These are phyloP conservation scores for Cordyceps fumosorosea DNA, from an alignment of 2,329 filamentous ascomycete genomes.

Conservation along the genomic window DNA sequence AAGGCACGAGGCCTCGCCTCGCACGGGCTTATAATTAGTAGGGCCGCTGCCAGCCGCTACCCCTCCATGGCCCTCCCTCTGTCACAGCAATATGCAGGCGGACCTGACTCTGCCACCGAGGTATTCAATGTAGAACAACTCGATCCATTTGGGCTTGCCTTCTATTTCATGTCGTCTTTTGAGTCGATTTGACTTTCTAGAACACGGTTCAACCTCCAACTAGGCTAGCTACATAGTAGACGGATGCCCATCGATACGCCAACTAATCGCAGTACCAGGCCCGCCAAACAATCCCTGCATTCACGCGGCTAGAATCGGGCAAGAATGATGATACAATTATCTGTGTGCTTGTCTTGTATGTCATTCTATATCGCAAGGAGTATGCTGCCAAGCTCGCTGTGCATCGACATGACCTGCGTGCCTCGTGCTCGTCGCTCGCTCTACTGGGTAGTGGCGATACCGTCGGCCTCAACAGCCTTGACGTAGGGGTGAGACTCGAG, in stretches of 20 bases:
- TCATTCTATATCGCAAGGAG: neutral
- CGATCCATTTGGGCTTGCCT: neutral
- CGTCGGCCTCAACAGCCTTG: constrained; percentile 67
- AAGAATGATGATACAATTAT: neutral
- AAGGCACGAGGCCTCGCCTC: neutral
- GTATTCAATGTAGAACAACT: neutral
- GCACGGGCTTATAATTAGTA: neutral
- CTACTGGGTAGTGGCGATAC: constrained; percentile 66
- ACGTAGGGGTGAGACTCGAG: constrained; percentile 66
- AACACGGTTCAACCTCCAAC: too few relatives aligned
- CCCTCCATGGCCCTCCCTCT: neutral
- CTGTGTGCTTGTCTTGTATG: neutral
- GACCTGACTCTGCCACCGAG: too few relatives aligned
- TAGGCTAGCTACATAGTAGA: too few relatives aligned
- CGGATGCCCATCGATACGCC: too few relatives aligned
- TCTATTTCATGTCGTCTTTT: neutral
- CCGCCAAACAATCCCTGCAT: neutral
- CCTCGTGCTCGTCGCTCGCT: constrained; percentile 12
- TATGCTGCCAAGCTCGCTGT: neutral
- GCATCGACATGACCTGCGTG: neutral
- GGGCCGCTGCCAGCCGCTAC: constrained; percentile 10
- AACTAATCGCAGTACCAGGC: neutral
- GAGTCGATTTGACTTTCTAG: too few relatives aligned
- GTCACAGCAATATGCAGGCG: neutral
- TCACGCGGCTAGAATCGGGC: neutral